These are phyloP conservation scores for Fusarium subglutinans DNA, from an alignment of 2,329 filamentous ascomycete genomes.

Conservation along the genomic window DNA sequence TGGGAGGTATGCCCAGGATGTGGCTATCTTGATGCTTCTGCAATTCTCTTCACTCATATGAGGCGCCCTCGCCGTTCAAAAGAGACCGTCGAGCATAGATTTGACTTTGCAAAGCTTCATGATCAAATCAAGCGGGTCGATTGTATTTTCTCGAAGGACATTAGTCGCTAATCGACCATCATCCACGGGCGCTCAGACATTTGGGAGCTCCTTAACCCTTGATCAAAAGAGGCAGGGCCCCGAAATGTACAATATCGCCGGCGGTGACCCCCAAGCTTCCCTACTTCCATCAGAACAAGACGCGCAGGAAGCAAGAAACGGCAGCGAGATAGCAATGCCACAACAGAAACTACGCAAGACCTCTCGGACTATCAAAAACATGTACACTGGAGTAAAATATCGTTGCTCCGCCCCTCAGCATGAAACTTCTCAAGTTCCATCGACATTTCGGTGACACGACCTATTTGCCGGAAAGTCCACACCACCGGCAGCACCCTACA, in stretches of 20 bases:
- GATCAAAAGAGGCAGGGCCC: too few relatives aligned
- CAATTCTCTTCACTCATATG: neutral
- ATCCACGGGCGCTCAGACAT: neutral
- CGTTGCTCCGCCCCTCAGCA: neutral
- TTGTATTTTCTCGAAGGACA: neutral
- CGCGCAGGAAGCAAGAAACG: too few relatives aligned
- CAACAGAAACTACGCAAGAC: too few relatives aligned
- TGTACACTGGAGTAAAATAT: neutral
- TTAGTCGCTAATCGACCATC: neutral
- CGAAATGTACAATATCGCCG: too few relatives aligned
- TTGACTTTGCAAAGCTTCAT: neutral
- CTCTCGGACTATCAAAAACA: too few relatives aligned
- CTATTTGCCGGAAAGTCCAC: neutral
- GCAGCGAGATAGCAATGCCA: too few relatives aligned
- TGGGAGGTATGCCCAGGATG: too few relatives aligned
- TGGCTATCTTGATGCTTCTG: too few relatives aligned
- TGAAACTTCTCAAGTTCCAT: neutral
- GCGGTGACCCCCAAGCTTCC: too few relatives aligned
- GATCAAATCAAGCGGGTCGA: neutral
- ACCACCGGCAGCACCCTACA: neutral
- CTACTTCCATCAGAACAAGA: too few relatives aligned
- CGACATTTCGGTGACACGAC: neutral
- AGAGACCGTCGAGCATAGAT: neutral
- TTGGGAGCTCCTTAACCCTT: too few relatives aligned
- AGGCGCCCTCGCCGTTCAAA: neutral